Conservation (phyloP, 805 yeast genomes). For the Saccharomycopsis sp. region DNA sequence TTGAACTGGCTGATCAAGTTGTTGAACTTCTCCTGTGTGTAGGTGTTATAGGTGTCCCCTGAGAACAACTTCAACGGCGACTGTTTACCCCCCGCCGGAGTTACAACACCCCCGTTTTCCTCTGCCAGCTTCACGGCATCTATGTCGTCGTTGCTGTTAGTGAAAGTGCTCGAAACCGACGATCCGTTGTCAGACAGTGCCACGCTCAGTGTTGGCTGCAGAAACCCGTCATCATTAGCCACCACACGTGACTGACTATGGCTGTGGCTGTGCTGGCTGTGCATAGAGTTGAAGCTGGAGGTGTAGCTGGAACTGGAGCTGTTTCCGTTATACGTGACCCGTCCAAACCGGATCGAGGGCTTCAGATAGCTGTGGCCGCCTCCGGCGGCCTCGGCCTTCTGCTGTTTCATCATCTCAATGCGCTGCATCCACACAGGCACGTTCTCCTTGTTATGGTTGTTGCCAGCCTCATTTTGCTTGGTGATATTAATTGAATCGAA, state of each 20-base stretch:
- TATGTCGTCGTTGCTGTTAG: not conserved
- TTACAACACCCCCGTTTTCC: not conserved
- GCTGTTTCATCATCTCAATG: conserved; percentile 5
- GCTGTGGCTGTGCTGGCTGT: not conserved
- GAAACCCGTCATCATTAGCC: not conserved
- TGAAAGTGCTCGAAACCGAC: conserved; percentile 10
- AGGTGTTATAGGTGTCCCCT: conserved; percentile 17
- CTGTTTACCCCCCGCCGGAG: conserved; percentile 11
- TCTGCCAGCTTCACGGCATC: not conserved
- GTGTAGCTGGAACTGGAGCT: conserved; percentile 4
- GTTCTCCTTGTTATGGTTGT: conserved; percentile 8
- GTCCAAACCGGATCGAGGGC: not conserved
- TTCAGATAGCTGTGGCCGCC: not conserved
- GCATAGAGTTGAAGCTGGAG: not conserved
- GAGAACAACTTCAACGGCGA: conserved; percentile 21
- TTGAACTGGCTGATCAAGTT: conserved; percentile 11
- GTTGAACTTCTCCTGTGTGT: conserved; percentile 19
- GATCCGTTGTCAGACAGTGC: not conserved
- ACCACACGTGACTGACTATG: not conserved
- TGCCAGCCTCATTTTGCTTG: not conserved
- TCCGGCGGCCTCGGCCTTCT: not conserved
- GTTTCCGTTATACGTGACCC: not conserved
- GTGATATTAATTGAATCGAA: conserved; percentile 8
- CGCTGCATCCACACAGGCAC: conserved; percentile 16
- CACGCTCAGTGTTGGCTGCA: not conserved